These are phyloP conservation scores for Fusarium mexicanum DNA, from an alignment of 2,329 filamentous ascomycete species.

Conservation along the genomic window DNA sequence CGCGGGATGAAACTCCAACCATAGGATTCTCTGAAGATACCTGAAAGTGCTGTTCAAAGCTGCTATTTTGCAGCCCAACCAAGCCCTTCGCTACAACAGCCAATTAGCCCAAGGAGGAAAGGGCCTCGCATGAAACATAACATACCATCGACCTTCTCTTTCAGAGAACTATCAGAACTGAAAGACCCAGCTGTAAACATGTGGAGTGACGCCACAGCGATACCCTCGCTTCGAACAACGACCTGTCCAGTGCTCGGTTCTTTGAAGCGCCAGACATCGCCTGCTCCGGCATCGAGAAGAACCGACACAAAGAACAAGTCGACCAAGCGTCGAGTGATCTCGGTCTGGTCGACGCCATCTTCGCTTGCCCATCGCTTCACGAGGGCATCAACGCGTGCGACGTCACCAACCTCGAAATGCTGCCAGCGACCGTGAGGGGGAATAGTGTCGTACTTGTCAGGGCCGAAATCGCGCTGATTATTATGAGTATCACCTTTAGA, in stretches of 20 bases:
- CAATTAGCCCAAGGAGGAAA: not conserved
- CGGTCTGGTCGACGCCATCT: conserved; percentile 49
- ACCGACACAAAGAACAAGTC: conserved; percentile 72
- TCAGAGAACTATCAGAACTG: conserved; percentile 2
- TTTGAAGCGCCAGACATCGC: conserved; percentile 58
- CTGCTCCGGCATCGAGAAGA: conserved; percentile 64
- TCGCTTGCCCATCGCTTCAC: conserved; percentile 56
- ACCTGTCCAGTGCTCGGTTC: conserved; percentile 50
- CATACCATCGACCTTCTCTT: conserved; percentile 49
- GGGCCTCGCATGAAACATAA: too few species aligned
- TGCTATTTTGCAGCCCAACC: conserved; percentile 45
- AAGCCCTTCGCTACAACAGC: conserved; percentile 45
- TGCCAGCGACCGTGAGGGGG: conserved; percentile 69
- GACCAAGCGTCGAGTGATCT: conserved; percentile 63
- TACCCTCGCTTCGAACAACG: conserved; percentile 59
- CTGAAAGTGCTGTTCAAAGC: conserved; percentile 55
- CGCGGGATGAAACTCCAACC: conserved; percentile 55
- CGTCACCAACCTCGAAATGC: conserved; percentile 67
- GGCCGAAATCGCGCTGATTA: conserved; percentile 64
- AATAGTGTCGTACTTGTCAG: conserved; percentile 57
- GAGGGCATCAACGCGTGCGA: conserved; percentile 58
- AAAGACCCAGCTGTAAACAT: conserved; percentile 59
- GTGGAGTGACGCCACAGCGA: conserved; percentile 60
- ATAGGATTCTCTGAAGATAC: conserved; percentile 56
- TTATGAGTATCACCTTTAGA: too few species aligned